phyloP scores from a whole-genome alignment of 768 basidiomycete species.

The Suillus fuscotomentosus region DNA sequence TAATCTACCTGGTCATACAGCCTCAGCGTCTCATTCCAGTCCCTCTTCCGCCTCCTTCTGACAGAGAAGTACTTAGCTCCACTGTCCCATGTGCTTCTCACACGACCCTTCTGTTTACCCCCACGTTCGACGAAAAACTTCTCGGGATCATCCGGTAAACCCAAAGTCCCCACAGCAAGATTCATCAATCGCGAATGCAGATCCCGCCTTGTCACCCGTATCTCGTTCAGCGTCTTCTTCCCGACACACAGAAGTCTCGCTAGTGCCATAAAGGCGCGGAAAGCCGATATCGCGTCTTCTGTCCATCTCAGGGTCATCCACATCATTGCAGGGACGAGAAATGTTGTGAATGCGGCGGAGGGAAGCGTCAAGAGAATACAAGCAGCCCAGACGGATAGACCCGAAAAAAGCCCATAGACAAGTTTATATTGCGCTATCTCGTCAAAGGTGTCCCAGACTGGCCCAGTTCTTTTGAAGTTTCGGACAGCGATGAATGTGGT shows the following conservation, averaged over 20 bases:
- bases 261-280: conserved; percentile 70
- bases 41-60: conserved; percentile 73
- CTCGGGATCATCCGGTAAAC: conserved; percentile 71
- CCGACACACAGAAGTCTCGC: conserved; percentile 63
- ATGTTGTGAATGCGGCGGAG: conserved; percentile 51
- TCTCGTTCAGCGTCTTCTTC: conserved; percentile 48
- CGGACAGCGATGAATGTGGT: conserved; percentile 69
- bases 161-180: conserved; percentile 55
- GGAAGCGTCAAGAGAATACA: conserved; percentile 61
- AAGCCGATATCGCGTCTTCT: conserved; percentile 79
- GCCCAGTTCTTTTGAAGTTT: conserved; percentile 79
- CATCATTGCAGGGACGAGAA: conserved; percentile 73
- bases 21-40: conserved; percentile 86
- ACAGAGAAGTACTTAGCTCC: conserved; percentile 77
- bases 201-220: conserved; percentile 53
- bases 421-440: conserved; percentile 91
- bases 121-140: conserved; percentile 56
- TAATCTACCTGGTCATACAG: conserved; percentile 84
- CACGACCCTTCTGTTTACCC: conserved; percentile 69
- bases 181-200: conserved; percentile 67
- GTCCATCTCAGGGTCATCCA: conserved; percentile 90
- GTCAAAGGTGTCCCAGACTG: conserved; percentile 84
- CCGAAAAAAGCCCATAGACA: conserved; percentile 76
- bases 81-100: conserved; percentile 65
- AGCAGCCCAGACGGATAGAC: conserved; percentile 62